Evolutionary conservation across 2,329 filamentous ascomycete genomes (phyloP).

Genomic region (Fusarium chlamydosporum): DNA sequence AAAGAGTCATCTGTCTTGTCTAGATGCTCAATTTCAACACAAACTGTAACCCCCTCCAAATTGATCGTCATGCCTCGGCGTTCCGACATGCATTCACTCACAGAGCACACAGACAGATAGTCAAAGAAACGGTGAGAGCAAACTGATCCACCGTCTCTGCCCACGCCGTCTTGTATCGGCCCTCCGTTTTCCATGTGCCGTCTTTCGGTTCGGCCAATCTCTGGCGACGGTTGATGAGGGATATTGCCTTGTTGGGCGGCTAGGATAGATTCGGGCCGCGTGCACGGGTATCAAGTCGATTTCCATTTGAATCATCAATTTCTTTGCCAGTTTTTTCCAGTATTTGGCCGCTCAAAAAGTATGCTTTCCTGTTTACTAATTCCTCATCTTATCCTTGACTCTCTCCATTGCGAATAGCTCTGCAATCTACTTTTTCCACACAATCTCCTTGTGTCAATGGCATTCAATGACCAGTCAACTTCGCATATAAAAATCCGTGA

Average conservation of each 20-base stretch:
- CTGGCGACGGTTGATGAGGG: slow-evolving; percentile 8
- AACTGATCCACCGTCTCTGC: slow-evolving; percentile 38
- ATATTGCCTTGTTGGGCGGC: slow-evolving; percentile 31
- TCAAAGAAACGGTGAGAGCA: slow-evolving; percentile 35
- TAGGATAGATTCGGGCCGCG: slow-evolving; percentile 47
- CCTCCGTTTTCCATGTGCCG: slow-evolving; percentile 38
- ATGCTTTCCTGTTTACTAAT: not conserved
- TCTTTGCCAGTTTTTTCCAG: not conserved
- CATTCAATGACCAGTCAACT: slow-evolving; percentile 8
- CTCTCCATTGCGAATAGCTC: not conserved
- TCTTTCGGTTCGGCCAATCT: slow-evolving; percentile 36
- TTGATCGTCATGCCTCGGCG: slow-evolving; percentile 24
- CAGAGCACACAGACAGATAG: too few relatives aligned
- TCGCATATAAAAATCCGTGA: slow-evolving; percentile 33
- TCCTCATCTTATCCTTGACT: not conserved
- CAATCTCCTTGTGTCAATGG: slow-evolving; percentile 5
- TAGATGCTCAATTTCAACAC: slow-evolving; percentile 28
- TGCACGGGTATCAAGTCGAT: slow-evolving; percentile 38
- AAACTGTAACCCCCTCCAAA: slow-evolving; percentile 32
- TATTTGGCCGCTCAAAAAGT: not conserved
- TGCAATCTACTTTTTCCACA: not conserved
- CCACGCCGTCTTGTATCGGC: slow-evolving; percentile 21
- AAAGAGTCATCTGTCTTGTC: slow-evolving; percentile 17
- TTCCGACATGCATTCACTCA: slow-evolving; percentile 19
- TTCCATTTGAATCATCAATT: slow-evolving; percentile 23